phyloP scores from a whole-genome alignment of 768 basidiomycete species.

The Kwoniella europaea region DNA sequence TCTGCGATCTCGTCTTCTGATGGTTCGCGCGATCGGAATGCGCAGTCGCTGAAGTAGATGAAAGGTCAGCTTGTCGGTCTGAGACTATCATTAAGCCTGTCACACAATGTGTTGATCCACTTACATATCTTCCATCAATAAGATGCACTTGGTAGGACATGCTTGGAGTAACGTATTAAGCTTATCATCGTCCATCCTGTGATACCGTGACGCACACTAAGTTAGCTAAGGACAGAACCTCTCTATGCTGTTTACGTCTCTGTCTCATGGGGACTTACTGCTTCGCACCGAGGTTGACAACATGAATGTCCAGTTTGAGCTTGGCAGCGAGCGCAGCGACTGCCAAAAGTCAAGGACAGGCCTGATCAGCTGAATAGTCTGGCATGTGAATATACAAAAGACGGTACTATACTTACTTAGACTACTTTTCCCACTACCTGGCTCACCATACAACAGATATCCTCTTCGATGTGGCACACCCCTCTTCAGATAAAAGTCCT shows the following conservation, averaged over 20 bases:
- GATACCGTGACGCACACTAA: background rate
- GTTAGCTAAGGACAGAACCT: no score
- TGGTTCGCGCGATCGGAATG: slow-evolving; percentile 1
- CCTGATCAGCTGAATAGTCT: no score
- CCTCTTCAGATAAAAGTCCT: slow-evolving; percentile 31
- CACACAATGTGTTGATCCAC: background rate
- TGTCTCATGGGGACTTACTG: slow-evolving; percentile 27
- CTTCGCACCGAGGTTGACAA: slow-evolving; percentile 61
- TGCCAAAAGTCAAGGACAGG: no score
- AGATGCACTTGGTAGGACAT: slow-evolving; percentile 10
- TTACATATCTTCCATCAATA: slow-evolving; percentile 28
- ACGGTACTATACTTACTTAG: no score
- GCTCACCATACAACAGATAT: slow-evolving; percentile 26
- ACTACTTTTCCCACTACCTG: slow-evolving; percentile 24
- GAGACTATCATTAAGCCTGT: background rate
- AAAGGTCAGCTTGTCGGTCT: no score
- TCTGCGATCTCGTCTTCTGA: no score
- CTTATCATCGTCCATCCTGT: background rate
- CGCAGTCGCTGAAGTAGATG: slow-evolving; percentile 11
- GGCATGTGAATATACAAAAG: no score
- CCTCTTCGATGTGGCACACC: slow-evolving; percentile 41
- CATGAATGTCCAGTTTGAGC: slow-evolving; percentile 86
- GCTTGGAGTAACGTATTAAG: background rate
- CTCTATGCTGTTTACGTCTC: no score
- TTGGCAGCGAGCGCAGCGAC: slow-evolving; percentile 80